Percentiles rank a stretch among this genome's conserved stretches.
Conservation (phyloP, 805 yeast genomes). For the Diddensiella santjacobensis region DNA sequence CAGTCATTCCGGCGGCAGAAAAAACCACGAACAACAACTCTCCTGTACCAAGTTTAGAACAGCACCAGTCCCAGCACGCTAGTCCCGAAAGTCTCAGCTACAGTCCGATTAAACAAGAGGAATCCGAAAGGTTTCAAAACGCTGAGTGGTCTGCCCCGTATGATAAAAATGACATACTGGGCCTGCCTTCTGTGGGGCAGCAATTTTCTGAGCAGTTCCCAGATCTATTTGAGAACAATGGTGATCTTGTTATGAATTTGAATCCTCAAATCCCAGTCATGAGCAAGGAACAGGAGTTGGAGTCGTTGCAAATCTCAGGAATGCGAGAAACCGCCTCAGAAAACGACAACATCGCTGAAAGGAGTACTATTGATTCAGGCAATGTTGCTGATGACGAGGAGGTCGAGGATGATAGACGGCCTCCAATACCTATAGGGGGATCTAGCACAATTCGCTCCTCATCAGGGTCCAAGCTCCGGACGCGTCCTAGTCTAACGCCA, state of each 20-base stretch:
- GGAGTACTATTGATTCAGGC: background rate
- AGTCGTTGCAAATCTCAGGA: background rate
- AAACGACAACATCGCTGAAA: background rate
- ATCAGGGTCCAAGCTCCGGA: conserved; percentile 17
- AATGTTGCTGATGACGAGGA: conserved; percentile 3
- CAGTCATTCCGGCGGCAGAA: background rate
- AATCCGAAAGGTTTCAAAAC: background rate
- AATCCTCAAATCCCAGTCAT: background rate
- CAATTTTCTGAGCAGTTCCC: conserved; percentile 23
- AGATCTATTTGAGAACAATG: conserved; percentile 10
- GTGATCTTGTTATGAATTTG: background rate
- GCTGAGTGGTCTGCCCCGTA: conserved; percentile 5
- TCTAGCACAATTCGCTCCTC: conserved; percentile 21
- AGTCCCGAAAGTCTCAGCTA: conserved; percentile 13
- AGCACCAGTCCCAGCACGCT: conserved; percentile 5
- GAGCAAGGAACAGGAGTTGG: background rate
- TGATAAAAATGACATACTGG: conserved; percentile 1
- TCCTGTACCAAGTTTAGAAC: conserved; percentile 19
- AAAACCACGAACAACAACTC: conserved; percentile 3
- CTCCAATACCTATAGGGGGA: background rate
- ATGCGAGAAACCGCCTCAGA: background rate
- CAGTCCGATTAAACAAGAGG: conserved; percentile 13
- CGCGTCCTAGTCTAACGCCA: conserved; percentile 24
- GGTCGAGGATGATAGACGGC: background rate
- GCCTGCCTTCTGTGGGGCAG: conserved; percentile 16